phyloP scores from a whole-genome alignment of 2,329 filamentous ascomycete species.

The Xylogone sp. region DNA sequence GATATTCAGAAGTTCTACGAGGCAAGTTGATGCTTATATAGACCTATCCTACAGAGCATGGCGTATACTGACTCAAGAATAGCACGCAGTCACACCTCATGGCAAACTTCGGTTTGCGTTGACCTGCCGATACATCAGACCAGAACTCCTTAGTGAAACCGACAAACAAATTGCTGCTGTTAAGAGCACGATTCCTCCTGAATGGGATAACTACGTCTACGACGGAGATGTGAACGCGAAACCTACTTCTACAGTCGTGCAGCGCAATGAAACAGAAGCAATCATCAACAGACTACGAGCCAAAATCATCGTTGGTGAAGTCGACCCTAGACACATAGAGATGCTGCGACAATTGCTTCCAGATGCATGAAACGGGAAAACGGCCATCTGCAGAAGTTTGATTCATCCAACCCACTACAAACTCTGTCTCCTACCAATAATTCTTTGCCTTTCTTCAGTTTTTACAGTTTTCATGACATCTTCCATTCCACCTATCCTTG shows the following conservation, averaged over 20 bases:
- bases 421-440: too few relatives aligned
- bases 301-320: neutral
- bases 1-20: slow-evolving; percentile 58
- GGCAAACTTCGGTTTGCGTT: slow-evolving; percentile 53
- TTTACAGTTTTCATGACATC: too few relatives aligned
- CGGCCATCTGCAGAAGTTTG: neutral
- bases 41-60: too few relatives aligned
- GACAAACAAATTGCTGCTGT: slow-evolving; percentile 22
- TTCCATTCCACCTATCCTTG: too few relatives aligned
- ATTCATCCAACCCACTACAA: too few relatives aligned
- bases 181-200: slow-evolving; percentile 32
- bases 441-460: too few relatives aligned
- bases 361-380: neutral
- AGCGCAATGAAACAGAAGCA: neutral
- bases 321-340: neutral
- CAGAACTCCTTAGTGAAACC: slow-evolving; percentile 32
- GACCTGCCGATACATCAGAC: slow-evolving; percentile 50
- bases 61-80: too few relatives aligned
- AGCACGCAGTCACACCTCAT: slow-evolving; percentile 49
- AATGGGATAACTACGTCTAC: slow-evolving; percentile 24
- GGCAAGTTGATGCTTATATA: slow-evolving; percentile 25
- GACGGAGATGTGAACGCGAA: slow-evolving; percentile 22
- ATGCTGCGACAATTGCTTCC: neutral
- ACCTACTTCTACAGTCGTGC: neutral
- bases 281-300: neutral